These are phyloP conservation scores for Penicillium nordicum DNA, from an alignment of 2,329 filamentous ascomycete genomes.

Conservation along the genomic window DNA sequence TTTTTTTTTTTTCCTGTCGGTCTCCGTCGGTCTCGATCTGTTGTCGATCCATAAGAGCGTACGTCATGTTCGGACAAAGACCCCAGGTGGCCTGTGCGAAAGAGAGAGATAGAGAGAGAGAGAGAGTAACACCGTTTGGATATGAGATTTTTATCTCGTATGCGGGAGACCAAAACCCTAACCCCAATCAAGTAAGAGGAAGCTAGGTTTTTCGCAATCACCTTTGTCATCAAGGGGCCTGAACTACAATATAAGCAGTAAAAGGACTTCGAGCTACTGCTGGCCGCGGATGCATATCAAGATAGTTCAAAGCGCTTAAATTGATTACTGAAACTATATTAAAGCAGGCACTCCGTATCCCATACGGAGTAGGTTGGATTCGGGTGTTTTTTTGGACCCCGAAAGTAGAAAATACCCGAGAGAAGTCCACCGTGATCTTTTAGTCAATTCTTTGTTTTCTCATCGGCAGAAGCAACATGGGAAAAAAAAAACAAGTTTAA, in stretches of 20 bases:
- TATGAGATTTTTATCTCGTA: conserved; percentile 5
- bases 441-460: conserved; percentile 1
- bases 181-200: conserved; percentile 3
- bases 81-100: conserved; percentile 17
- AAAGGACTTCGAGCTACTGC: not conserved
- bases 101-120: too few relatives aligned
- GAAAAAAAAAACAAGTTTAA: not conserved
- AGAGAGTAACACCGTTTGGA: conserved; percentile 12
- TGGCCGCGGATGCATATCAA: not conserved
- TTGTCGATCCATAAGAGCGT: conserved; percentile 8
- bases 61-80: conserved; percentile 14
- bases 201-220: not conserved
- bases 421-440: conserved; percentile 11
- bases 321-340: not conserved
- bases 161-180: conserved; percentile 1
- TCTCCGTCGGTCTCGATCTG: conserved; percentile 7
- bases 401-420: not conserved
- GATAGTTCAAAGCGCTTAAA: not conserved
- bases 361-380: not conserved
- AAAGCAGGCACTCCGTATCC: not conserved
- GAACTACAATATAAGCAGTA: not conserved
- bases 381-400: not conserved
- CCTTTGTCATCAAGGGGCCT: not conserved
- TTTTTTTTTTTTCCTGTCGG: not conserved
- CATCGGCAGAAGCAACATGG: conserved; percentile 1